A percentile compares a stretch with the other conserved stretches of the same genome.
phyloP scores from a whole-genome alignment of 2,329 filamentous ascomycete species.

The Phyllosticta citrichinensis region DNA sequence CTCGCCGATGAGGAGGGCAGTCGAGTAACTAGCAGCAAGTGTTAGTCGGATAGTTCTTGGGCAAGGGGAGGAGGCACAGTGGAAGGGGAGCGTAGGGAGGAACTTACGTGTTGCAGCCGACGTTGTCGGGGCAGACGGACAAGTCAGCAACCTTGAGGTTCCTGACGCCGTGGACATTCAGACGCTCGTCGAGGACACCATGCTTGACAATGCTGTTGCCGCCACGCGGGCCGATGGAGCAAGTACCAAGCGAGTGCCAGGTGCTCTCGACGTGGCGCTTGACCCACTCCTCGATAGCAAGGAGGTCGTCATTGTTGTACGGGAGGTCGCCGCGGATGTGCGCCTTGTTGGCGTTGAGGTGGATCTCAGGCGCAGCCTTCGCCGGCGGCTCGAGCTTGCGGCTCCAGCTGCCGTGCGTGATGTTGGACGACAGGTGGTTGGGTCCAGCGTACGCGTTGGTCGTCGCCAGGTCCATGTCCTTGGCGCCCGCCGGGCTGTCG shows the following conservation, averaged over 20 bases:
- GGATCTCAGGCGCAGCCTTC: slow-evolving; percentile 37
- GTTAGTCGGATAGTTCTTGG: slow-evolving; percentile 23
- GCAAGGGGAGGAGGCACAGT: neutral
- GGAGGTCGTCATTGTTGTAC: slow-evolving; percentile 54
- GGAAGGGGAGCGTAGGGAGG: neutral
- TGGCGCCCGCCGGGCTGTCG: slow-evolving; percentile 57
- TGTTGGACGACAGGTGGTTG: slow-evolving; percentile 59
- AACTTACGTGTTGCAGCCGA: slow-evolving; percentile 42
- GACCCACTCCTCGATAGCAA: slow-evolving; percentile 55
- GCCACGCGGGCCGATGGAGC: slow-evolving; percentile 65
- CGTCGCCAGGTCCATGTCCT: slow-evolving; percentile 64
- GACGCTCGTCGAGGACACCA: slow-evolving; percentile 64
- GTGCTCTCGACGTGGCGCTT: slow-evolving; percentile 62
- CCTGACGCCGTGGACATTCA: slow-evolving; percentile 69
- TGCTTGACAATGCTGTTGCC: slow-evolving; percentile 75
- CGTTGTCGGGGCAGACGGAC: slow-evolving; percentile 68
- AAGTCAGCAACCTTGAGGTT: slow-evolving; percentile 69
- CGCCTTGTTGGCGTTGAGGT: slow-evolving; percentile 56
- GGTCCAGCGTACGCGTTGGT: slow-evolving; percentile 67
- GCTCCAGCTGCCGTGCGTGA: slow-evolving; percentile 63
- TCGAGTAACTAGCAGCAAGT: slow-evolving; percentile 43
- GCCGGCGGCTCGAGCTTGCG: slow-evolving; percentile 47
- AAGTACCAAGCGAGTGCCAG: slow-evolving; percentile 60
- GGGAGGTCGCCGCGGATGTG: slow-evolving; percentile 52
- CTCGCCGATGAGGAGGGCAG: slow-evolving; percentile 65